Evolutionary conservation across 352 stramenopile species (phyloP).

Genomic region (Thraustochytrium striatum): DNA sequence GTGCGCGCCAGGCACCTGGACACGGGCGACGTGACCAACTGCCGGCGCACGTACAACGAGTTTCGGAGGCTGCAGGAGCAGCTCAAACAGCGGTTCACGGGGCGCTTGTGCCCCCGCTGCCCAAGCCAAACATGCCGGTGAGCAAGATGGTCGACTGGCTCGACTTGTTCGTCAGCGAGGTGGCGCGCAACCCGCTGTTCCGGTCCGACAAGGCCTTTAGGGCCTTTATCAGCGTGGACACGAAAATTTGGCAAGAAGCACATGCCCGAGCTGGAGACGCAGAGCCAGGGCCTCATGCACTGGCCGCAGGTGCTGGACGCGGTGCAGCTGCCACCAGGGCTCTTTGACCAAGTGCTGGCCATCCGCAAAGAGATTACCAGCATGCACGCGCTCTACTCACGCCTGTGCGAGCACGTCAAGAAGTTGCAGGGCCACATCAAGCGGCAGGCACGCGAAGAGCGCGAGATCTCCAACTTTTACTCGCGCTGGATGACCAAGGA

Average conservation of each 20-base stretch:
- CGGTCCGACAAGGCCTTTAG: not conserved
- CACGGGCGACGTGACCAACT: not conserved
- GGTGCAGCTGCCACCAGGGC: conserved; percentile 16
- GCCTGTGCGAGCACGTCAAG: not conserved
- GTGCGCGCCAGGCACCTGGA: not conserved
- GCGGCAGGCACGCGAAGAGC: conserved; percentile 7
- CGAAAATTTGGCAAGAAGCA: not conserved
- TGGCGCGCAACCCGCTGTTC: conserved; percentile 31
- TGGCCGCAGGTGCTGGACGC: conserved; percentile 23
- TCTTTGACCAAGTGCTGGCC: conserved; percentile 5
- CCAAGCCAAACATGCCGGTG: not conserved
- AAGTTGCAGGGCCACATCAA: conserved; percentile 20
- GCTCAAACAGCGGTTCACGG: not conserved
- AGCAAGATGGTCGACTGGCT: conserved; percentile 37
- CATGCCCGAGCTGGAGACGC: not conserved
- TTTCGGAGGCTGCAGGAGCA: not conserved
- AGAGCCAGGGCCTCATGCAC: conserved; percentile 1
- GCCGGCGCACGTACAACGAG: conserved; percentile 25
- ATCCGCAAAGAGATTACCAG: not conserved
- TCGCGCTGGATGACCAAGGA: conserved; percentile 20
- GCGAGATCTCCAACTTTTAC: not conserved
- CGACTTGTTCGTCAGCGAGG: conserved; percentile 12
- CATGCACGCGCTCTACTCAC: conserved; percentile 5
- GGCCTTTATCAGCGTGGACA: not conserved
- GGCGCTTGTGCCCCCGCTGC: conserved; percentile 23